Conservation (phyloP, 768 basidiomycete species). For the Pleurotus salmoneostramineus region DNA sequence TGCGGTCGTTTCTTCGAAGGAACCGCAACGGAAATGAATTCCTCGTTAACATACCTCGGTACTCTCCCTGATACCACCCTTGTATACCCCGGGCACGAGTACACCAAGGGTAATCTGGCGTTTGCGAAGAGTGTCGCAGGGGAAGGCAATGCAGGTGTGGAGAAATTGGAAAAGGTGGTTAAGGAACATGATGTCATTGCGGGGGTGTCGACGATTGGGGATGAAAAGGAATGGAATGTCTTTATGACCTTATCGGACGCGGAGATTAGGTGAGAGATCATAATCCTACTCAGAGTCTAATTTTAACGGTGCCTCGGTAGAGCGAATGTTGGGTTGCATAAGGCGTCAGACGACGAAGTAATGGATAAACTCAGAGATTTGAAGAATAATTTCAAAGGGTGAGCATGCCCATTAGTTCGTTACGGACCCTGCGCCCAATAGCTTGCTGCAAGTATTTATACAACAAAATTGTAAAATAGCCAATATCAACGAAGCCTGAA, state of each 20-base stretch:
- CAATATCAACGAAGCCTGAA: too few species aligned
- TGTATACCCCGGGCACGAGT: slow-evolving; percentile 91
- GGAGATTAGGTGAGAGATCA: slow-evolving; percentile 54
- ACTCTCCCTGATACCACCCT: slow-evolving; percentile 76
- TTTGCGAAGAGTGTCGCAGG: slow-evolving; percentile 67
- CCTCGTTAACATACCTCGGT: slow-evolving; percentile 65
- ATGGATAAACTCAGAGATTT: slow-evolving; percentile 75
- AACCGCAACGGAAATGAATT: slow-evolving; percentile 73
- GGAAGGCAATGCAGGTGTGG: slow-evolving; percentile 40
- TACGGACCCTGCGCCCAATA: background rate
- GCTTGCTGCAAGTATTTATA: background rate
- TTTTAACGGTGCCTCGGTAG: slow-evolving; percentile 34
- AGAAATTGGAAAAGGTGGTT: slow-evolving; percentile 54
- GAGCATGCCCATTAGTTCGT: slow-evolving; percentile 17
- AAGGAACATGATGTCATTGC: slow-evolving; percentile 61
- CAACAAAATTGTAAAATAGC: background rate
- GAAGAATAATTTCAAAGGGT: slow-evolving; percentile 84
- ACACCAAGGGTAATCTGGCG: slow-evolving; percentile 69
- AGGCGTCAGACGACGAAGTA: slow-evolving; percentile 46
- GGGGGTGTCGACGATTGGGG: slow-evolving; percentile 83
- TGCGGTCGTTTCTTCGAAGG: slow-evolving; percentile 97
- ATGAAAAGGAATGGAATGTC: slow-evolving; percentile 94
- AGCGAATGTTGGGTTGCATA: slow-evolving; percentile 34
- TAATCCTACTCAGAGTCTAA: background rate
- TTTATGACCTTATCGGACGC: slow-evolving; percentile 79